Evolutionary conservation across 306 rosid species (phyloP), one percentile per base, ranked within the genome.

Genomic region (Acacia melanoxylon): DNA sequence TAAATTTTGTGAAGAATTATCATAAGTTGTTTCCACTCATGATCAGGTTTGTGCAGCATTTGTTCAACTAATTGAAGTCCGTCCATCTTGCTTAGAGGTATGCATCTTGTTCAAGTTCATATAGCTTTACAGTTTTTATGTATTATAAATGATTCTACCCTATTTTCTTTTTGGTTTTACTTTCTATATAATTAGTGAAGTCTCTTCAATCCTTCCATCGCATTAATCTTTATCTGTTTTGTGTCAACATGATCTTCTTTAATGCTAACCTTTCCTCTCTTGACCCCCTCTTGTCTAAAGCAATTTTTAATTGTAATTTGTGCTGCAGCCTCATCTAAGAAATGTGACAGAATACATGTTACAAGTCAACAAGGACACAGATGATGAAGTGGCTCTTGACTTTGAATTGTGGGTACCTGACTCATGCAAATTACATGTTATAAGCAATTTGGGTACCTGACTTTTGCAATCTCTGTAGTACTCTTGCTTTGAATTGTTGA

Each of bases 371-470:
- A 92, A 94, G 84, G 99, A 96, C 78, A 69, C 86, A 8, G 98
- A 96, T 83, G 98, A 94, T 35, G 99, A 96, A 86, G 99, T 94
- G 44, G 94, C 99, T 67, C 99, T 96, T 74, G 97, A 96, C 74
- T 96, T 98, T 90, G 99, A 96, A 96, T 96, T 96, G 85, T 96
- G 99, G 99, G 29, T 27, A 27, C 29, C 29, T 27, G 29, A 27
- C 29, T 27, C 29, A 27, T 27, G 29, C 29, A 27, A 27, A 27
- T 27, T 0, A 27, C 29, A 27, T 27, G 29, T 27, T 27, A 27
- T 27, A 67, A 46, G 29, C 25, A 73, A 8, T 56, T 19, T 52
- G 24, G 61, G 58, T 51, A 22, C 58, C 58, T 17, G 9, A 51
- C n/a, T 51, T 51, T 19, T 8, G 8, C 17, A 6, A 51, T 51